Evolutionary conservation across 176 grass and related monocot species (phyloP), one percentile per base, ranked within the genome.

Genomic region (Aechmea fasciata): DNA sequence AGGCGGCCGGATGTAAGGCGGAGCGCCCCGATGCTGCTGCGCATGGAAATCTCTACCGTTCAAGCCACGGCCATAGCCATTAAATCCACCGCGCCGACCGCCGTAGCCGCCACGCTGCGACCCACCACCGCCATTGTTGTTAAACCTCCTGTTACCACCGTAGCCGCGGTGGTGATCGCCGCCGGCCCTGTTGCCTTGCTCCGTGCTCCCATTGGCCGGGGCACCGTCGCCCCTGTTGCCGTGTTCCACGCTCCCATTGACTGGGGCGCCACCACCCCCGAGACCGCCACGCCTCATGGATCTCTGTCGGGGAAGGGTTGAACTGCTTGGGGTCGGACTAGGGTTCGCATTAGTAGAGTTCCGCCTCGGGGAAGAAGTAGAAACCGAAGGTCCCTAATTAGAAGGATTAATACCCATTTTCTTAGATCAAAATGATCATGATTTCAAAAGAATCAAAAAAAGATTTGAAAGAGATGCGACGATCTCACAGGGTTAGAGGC

Each of bases 91-190:
- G 64, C 79, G 78, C 3, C 65, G 81, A 67, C 80, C 79, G 71
- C 81, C 82, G 72, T 70, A 79, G 23, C 78, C 72, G 17, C 71
- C 69, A n/a, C 74, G 81, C 75, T 48, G 88, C 0, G 85, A 70
- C n/a, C 83, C 85, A n/a, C 68, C 79, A 62, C 79, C 73, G 51
- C 79, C 76, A 79, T 65, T 55, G 65, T 76, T 80, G 66, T 82
- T 89, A 33, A 74, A 84, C 76, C 93, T 87, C 77, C 89, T 81
- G 69, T 79, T 96, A 61, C 84, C 84, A 20, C 72, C 22, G 9
- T 76, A 78, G 61, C 87, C 80, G n/a, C 86, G 77, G 70, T 81
- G 72, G 49, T 69, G 12, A 69, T 82, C 76, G 66, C 65, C 41
- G 11, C 65, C 29, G 25, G 15, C n/a, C 55, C 78, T 75, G 49